Evolutionary conservation across 202 grass and related monocot genomes (phyloP).

Genomic region (Saccharum hybrid): DNA sequence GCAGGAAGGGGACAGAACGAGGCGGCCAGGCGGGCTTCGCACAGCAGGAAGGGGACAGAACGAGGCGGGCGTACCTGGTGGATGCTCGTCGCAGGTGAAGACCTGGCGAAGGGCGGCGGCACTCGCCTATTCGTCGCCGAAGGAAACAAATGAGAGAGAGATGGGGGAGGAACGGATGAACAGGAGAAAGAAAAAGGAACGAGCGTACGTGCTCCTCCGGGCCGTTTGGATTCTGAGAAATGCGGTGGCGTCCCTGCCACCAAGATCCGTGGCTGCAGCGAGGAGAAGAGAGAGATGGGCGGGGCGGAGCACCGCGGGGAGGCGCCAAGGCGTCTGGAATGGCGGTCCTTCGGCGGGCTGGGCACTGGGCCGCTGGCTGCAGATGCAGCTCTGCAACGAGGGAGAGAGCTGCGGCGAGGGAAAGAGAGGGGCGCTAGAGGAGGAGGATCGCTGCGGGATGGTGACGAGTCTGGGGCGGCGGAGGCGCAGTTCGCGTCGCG

Average conservation of each 20-base stretch:
- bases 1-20: background rate
- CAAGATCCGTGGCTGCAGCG: conserved; percentile 2
- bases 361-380: background rate
- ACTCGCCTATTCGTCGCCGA: too few species aligned
- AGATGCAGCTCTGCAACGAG: background rate
- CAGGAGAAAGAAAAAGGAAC: background rate
- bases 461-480: background rate
- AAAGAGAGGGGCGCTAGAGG: too few species aligned
- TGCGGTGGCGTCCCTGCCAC: background rate
- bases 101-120: background rate
- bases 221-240: background rate
- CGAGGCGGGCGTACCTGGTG: background rate
- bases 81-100: background rate
- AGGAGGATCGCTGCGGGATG: background rate
- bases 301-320: too few species aligned
- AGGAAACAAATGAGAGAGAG: background rate
- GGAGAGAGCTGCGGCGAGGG: background rate
- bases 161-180: too few species aligned
- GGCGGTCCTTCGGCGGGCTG: background rate
- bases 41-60: background rate
- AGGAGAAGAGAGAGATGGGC: background rate
- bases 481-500: background rate
- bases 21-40: background rate
- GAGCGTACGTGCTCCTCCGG: background rate
- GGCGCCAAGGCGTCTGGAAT: background rate